phyloP scores from a whole-genome alignment of 306 rosid genomes.

The Quercus wislizeni region DNA sequence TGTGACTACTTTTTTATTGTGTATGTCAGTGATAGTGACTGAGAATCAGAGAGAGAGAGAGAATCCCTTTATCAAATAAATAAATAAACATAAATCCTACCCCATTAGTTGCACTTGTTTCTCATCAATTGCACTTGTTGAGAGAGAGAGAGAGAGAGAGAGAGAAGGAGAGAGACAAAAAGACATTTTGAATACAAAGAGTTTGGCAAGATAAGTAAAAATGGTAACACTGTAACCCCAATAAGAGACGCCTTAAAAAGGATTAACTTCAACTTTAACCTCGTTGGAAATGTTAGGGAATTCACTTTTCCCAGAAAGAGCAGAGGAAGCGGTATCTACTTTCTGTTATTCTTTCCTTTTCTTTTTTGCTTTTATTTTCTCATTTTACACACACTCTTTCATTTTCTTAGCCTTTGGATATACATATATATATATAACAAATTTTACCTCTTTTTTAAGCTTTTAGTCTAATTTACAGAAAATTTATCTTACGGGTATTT shows the following conservation, averaged over 20 bases:
- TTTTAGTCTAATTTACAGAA: background rate
- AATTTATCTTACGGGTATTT: background rate
- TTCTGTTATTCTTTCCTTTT: background rate
- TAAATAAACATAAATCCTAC: too few relatives aligned
- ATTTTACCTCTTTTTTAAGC: background rate
- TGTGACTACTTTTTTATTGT: too few relatives aligned
- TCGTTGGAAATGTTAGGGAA: background rate
- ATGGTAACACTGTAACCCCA: background rate
- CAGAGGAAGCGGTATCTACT: background rate
- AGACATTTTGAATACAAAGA: background rate
- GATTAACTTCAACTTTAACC: background rate
- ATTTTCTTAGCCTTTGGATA: background rate
- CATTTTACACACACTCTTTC: background rate
- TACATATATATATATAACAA: background rate
- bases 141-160: background rate
- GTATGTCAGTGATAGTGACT: too few relatives aligned
- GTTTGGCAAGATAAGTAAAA: background rate
- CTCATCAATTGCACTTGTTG: too few relatives aligned
- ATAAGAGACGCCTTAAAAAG: background rate
- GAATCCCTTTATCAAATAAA: too few relatives aligned
- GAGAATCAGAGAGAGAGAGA: too few relatives aligned
- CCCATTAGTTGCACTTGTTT: too few relatives aligned
- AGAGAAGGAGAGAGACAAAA: too few relatives aligned
- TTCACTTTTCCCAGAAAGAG: background rate
- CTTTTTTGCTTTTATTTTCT: background rate